Conservation (phyloP, 768 basidiomycete genomes). For the Macrolepiota dolichaula region DNA sequence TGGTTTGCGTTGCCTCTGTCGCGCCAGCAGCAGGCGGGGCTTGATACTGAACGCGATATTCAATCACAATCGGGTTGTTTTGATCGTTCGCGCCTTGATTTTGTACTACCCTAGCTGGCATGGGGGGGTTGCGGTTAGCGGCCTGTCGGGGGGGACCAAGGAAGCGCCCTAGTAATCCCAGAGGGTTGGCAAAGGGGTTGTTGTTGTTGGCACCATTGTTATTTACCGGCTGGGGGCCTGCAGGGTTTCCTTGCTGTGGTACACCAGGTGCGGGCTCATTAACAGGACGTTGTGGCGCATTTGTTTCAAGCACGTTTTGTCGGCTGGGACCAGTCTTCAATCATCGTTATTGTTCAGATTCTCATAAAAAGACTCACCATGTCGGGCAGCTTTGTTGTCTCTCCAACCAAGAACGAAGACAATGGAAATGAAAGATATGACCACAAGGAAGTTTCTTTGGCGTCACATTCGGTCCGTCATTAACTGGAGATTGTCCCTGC, state of each 20-base stretch:
- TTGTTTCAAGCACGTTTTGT: slow-evolving; percentile 67
- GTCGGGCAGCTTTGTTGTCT: slow-evolving; percentile 99
- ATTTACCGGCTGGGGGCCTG: slow-evolving; percentile 26
- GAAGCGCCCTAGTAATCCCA: slow-evolving; percentile 55
- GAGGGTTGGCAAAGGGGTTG: slow-evolving; percentile 43
- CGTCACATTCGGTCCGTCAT: slow-evolving; percentile 86
- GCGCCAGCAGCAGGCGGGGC: slow-evolving; percentile 26
- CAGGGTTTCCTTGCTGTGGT: slow-evolving; percentile 28
- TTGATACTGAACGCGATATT: slow-evolving; percentile 65
- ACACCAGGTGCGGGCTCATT: slow-evolving; percentile 19
- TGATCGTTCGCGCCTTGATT: slow-evolving; percentile 26
- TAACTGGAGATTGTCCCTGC: slow-evolving; percentile 25
- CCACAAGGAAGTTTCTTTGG: slow-evolving; percentile 97
- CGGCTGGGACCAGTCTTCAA: slow-evolving; percentile 44
- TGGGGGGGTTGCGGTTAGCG: slow-evolving; percentile 19
- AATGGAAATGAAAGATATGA: slow-evolving; percentile 98
- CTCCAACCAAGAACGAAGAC: slow-evolving; percentile 95
- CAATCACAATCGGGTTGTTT: slow-evolving; percentile 47
- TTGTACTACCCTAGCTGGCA: slow-evolving; percentile 5
- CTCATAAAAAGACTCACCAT: slow-evolving; percentile 56
- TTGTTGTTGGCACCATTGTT: slow-evolving; percentile 40
- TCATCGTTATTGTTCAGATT: slow-evolving; percentile 12
- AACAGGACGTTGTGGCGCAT: slow-evolving; percentile 28
- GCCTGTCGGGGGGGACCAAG: slow-evolving; percentile 51
- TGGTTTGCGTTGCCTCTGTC: slow-evolving; percentile 17